Evolutionary conservation across 1,284 basidiomycete species (phyloP).

Genomic region (Boletus hoseneyae): DNA sequence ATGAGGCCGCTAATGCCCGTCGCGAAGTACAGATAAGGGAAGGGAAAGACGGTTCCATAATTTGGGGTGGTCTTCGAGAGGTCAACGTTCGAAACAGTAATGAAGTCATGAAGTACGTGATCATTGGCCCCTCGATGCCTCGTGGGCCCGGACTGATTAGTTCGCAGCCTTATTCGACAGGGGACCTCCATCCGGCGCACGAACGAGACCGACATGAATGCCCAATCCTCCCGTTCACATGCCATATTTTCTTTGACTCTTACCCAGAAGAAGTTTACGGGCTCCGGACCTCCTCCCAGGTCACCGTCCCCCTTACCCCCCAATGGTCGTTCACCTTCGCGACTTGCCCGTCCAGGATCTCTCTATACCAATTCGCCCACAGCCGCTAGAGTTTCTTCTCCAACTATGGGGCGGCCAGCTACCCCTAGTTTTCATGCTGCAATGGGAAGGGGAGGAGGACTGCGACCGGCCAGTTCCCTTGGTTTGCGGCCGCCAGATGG

Average conservation of each 20-base stretch:
- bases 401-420: conserved; percentile 67
- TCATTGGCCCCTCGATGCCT: conserved; percentile 5
- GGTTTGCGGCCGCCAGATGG: conserved; percentile 53
- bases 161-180: conserved; percentile 69
- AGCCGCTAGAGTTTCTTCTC: conserved; percentile 57
- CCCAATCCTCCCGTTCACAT: conserved; percentile 95
- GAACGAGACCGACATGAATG: conserved; percentile 98
- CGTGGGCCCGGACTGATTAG: conserved; percentile 17
- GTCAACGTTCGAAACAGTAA: conserved; percentile 76
- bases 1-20: conserved; percentile 58
- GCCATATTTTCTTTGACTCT: conserved; percentile 97
- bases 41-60: conserved; percentile 94
- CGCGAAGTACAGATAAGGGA: conserved; percentile 95
- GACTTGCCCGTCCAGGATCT: conserved; percentile 73
- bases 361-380: conserved; percentile 48
- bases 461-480: conserved; percentile 74
- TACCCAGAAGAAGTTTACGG: conserved; percentile 79
- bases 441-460: conserved; percentile 60
- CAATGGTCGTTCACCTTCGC: conserved; percentile 70
- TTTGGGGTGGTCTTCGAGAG: conserved; percentile 95
- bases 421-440: conserved; percentile 75
- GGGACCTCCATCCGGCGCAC: conserved; percentile 90
- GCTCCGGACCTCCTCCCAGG: conserved; percentile 62
- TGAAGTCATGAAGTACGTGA: conserved; percentile 88
- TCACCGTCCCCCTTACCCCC: conserved; percentile 73